Base-by-base conservation (phyloP, 2,329 filamentous ascomycete genomes). In the Akanthomyces dipterigenus region DNA sequence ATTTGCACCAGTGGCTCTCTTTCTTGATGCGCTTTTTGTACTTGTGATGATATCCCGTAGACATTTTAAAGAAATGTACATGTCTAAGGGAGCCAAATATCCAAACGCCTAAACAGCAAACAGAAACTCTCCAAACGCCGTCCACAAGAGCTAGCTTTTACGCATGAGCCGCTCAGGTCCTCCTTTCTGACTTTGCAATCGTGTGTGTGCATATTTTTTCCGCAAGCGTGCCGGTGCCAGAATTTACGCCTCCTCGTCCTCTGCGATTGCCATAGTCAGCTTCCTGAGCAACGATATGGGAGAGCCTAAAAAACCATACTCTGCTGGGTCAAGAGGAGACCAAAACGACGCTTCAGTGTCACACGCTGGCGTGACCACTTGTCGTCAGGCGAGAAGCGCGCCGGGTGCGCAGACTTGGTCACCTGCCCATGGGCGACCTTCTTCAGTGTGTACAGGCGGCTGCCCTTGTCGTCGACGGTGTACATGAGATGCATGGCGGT, bases 331-430 rank as follows among this genome's bases (percentile, higher is more conserved):
- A 96, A 79, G 64, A 98, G 85, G 65, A 97, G 82, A 54, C 88
- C 88, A 73, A 96, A 98, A 72, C 95, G 85, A 81, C 90, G 92
- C 88, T 97, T 96, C 71, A 98, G 83, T 22, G 92, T 96, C 55
- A 98, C 92, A 69, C 95, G 87, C 80, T 98, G 93, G 73, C 91
- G 90, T 71, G 92, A 96, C 84, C 96, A 98, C 83, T 97, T 96
- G 83, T 99, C 95, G 78, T 99, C 95, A 65, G 95, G 95, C 51
- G 91, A 96, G 82, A 98, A 99, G 68, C 95, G 85, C 48, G 95
- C 95, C 51, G 95, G 93, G 80, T 98, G 93, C 61, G 95, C 95
- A 59, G 90, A 95, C 83, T 96, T 96, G 75, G 93, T 96, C 72
- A 97, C 91, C 73, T 92, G 86, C 72, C 89, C 89, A 69, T 87